phyloP scores from a whole-genome alignment of 2,329 filamentous ascomycete species.

The Monosporascus sp. region DNA sequence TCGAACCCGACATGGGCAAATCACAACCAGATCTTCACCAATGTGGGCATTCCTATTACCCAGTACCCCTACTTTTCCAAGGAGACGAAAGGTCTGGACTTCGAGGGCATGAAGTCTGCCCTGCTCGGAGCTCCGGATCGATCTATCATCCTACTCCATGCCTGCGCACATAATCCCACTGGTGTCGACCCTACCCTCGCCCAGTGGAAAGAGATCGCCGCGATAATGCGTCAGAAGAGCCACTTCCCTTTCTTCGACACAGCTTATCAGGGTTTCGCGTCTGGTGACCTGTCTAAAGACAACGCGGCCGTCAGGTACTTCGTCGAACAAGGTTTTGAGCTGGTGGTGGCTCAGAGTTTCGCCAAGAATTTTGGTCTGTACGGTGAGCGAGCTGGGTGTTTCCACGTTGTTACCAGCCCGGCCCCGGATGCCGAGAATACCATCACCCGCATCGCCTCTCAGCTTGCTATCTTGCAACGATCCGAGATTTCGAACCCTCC shows the following conservation, averaged over 20 bases:
- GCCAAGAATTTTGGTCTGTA: conserved; percentile 98
- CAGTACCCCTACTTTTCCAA: conserved; percentile 93
- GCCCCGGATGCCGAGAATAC: conserved; percentile 59
- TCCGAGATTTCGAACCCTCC: conserved; percentile 98
- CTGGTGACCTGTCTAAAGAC: conserved; percentile 78
- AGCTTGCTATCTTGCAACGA: conserved; percentile 89
- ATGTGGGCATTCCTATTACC: conserved; percentile 72
- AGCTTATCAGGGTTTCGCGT: conserved; percentile 96
- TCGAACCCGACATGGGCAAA: conserved; percentile 97
- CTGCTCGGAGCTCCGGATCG: conserved; percentile 67
- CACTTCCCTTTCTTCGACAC: conserved; percentile 99
- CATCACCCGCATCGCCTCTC: conserved; percentile 66
- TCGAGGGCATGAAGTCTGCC: conserved; percentile 75
- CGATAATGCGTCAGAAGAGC: conserved; percentile 66
- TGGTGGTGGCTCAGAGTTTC: conserved; percentile 86
- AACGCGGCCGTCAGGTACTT: conserved; percentile 94
- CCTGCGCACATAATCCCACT: conserved; percentile 96
- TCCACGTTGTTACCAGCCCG: conserved; percentile 83
- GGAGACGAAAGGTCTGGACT: conserved; percentile 84
- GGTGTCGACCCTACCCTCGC: conserved; percentile 90
- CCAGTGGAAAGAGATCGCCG: conserved; percentile 89
- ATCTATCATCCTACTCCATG: conserved; percentile 86
- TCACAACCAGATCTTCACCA: conserved; percentile 97
- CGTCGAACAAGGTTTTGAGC: conserved; percentile 82
- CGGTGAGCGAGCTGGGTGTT: conserved; percentile 90